Conservation (phyloP, 2,329 filamentous ascomycete species). For the Septoria linicola region DNA sequence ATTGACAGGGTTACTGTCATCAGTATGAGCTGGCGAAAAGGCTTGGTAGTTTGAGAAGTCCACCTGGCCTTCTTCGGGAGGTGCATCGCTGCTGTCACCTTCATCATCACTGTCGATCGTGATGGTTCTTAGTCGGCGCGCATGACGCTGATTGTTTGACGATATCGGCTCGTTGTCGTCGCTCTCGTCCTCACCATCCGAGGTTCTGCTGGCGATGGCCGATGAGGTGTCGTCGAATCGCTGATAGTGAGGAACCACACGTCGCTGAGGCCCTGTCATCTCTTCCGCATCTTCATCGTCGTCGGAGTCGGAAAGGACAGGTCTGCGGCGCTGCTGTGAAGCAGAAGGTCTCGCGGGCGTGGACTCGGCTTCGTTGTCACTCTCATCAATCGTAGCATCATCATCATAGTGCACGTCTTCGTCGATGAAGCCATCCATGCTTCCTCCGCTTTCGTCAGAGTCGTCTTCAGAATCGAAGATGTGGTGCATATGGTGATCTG, state of each 20-base stretch:
- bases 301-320: conserved; percentile 29
- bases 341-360: conserved; percentile 17
- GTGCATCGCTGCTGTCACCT: conserved; percentile 12
- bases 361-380: conserved; percentile 23
- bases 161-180: conserved; percentile 22
- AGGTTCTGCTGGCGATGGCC: conserved; percentile 15
- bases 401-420: conserved; percentile 18
- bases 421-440: conserved; percentile 22
- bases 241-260: not conserved
- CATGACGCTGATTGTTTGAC: conserved; percentile 5
- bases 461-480: conserved; percentile 13
- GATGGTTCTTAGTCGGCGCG: conserved; percentile 8
- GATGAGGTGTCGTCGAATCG: conserved; percentile 11
- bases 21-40: conserved; percentile 1
- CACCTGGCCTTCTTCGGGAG: conserved; percentile 15
- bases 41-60: conserved; percentile 19
- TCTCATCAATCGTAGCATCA: conserved; percentile 15
- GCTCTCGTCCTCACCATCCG: conserved; percentile 20
- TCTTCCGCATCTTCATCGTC: conserved; percentile 19
- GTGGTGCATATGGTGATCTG: not conserved
- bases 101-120: conserved; percentile 20
- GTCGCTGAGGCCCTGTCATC: conserved; percentile 2
- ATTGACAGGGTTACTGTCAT: not conserved
- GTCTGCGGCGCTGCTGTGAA: conserved; percentile 10
- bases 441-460: conserved; percentile 27